Evolutionary conservation across 1,284 basidiomycete genomes (phyloP), one percentile per base, ranked within the genome.

Genomic region (Filobasidium uniguttulatum): DNA sequence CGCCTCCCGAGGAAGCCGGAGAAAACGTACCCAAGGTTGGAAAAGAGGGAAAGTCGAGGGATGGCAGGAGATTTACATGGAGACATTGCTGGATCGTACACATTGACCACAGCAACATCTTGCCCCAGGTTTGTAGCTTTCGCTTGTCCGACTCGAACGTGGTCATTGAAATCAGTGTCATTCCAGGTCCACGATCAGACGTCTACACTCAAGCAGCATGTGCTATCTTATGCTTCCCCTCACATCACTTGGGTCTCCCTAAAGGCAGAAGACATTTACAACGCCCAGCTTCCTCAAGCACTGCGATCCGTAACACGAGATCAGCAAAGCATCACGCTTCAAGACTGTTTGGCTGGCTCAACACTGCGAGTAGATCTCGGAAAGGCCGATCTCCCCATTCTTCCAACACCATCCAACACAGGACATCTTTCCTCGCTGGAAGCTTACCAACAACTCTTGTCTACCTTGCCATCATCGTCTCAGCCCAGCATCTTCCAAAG

Each of bases 391-490:
- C 57, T 26, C 65, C 60, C 25, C 62, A 71, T 35, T 48, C 38
- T 63, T 9, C 55, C 64, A 25, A 60, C 66, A 10, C 19, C 26
- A 3, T 41, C 45, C 30, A n/a, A n/a, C n/a, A n/a, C n/a, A n/a
- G n/a, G n/a, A 20, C 36, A 19, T n/a, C 25, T 25, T 20, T 34
- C 45, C 20, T 43, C 83, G 3, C 55, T 73, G 1, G 63, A 70
- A 0, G 67, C 74, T 15, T 71, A 89, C 10, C 75, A 70, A 25
- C 61, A 69, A 8, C 83, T 83, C 56, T 73, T 91, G 2, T 66
- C 75, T 1, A 77, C 82, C 1, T 72, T 90, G 0, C 85, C 88
- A 0, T 83, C 85, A 0, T 75, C 80, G 28, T 87, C 86, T 0
- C 83, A 85, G 9, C 71, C 83, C 12, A 73, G 77, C 5, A 75